A percentile compares a stretch with the other conserved stretches of the same genome.
phyloP scores from a whole-genome alignment of 2,329 filamentous ascomycete species.

The Sclerotinia glacialis region DNA sequence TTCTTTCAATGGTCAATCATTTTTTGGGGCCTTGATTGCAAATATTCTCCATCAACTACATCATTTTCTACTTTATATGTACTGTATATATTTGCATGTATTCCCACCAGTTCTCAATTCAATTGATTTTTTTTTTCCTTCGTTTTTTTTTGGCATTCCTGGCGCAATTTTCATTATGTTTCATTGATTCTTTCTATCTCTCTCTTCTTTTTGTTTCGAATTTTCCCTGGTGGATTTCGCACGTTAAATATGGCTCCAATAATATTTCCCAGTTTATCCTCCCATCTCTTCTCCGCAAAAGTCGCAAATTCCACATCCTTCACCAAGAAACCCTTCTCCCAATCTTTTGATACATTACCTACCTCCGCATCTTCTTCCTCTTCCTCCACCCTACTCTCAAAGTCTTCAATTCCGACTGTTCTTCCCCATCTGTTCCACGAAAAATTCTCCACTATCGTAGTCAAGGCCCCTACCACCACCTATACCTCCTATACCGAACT shows the following conservation, averaged over 20 bases:
- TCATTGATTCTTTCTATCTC: background rate
- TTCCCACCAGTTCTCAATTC: background rate
- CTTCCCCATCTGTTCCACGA: background rate
- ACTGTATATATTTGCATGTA: background rate
- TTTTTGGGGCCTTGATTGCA: slow-evolving; percentile 6
- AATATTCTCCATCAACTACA: background rate
- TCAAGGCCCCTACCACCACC: slow-evolving; percentile 4
- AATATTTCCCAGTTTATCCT: background rate
- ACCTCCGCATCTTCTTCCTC: background rate
- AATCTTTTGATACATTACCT: background rate
- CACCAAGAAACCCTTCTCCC: background rate
- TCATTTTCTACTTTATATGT: background rate
- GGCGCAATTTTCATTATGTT: background rate
- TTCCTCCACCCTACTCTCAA: background rate
- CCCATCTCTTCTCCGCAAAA: background rate
- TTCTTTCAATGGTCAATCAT: slow-evolving; percentile 21
- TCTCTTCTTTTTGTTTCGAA: background rate
- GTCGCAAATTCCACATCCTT: background rate
- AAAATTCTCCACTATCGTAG: slow-evolving; percentile 5
- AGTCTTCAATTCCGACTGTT: background rate
- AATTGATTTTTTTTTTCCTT: background rate
- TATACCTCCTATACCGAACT: slow-evolving; percentile 10
- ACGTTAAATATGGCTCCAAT: slow-evolving; percentile 12
- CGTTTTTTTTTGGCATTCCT: background rate
- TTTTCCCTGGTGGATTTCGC: background rate